Percentiles rank a stretch among this genome's conserved stretches.
phyloP scores from a whole-genome alignment of 2,329 filamentous ascomycete species.

The Claviceps spartinae region DNA sequence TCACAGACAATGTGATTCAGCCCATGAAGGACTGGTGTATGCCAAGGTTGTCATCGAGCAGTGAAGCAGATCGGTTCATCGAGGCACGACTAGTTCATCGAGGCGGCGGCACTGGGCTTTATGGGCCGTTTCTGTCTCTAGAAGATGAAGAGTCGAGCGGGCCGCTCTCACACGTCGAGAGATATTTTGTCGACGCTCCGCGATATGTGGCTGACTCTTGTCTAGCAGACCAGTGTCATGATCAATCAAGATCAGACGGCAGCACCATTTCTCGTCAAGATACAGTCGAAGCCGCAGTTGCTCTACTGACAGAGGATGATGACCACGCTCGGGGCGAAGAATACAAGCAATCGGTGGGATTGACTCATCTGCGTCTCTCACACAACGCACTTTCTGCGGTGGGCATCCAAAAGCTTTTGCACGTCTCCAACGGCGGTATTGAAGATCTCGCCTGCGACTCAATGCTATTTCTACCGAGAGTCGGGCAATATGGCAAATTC shows the following conservation, averaged over 20 bases:
- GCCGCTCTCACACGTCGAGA: constrained; percentile 30
- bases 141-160: constrained; percentile 33
- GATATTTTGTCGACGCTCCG: constrained; percentile 36
- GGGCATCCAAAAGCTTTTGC: constrained; percentile 31
- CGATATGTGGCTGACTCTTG: constrained; percentile 11
- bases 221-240: neutral
- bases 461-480: constrained; percentile 18
- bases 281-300: constrained; percentile 14
- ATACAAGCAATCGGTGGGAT: constrained; percentile 12
- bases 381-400: constrained; percentile 32
- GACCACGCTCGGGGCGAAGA: constrained; percentile 6
- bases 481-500: neutral
- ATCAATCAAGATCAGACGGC: constrained; percentile 1
- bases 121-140: constrained; percentile 31
- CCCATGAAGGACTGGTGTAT: constrained; percentile 19
- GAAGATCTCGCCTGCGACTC: constrained; percentile 39
- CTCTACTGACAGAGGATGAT: constrained; percentile 10
- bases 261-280: constrained; percentile 12
- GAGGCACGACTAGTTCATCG: constrained; percentile 31
- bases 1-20: constrained; percentile 32
- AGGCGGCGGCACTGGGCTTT: constrained; percentile 16
- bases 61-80: constrained; percentile 24
- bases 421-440: constrained; percentile 29
- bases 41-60: constrained; percentile 18
- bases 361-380: constrained; percentile 43